These are phyloP conservation scores for Vaccinium corymbosum DNA, from an alignment of 148 eudicot genomes.

Conservation along the genomic window DNA sequence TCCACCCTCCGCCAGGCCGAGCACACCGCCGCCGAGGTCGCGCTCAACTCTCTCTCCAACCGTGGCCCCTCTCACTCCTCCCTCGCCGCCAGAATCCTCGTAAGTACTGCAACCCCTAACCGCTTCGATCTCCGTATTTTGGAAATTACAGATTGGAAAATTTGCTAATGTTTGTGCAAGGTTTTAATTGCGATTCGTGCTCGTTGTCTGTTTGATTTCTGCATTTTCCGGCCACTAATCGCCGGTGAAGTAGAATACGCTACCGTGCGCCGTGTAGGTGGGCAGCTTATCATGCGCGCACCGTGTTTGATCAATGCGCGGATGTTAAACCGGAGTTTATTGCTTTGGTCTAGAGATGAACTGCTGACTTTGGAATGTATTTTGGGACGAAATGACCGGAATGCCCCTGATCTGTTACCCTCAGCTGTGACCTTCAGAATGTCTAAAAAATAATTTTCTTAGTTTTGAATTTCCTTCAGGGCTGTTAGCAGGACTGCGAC, in stretches of 20 bases:
- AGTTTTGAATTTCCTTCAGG: not conserved
- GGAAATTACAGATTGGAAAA: not conserved
- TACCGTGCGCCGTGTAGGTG: slow-evolving; percentile 7
- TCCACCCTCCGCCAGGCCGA: slow-evolving; percentile 28
- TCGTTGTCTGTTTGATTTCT: not conserved
- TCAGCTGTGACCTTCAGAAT: not conserved
- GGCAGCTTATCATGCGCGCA: slow-evolving; percentile 13
- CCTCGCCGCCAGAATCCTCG: slow-evolving; percentile 26
- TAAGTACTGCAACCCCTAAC: not conserved
- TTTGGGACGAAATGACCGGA: not conserved
- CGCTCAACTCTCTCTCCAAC: slow-evolving; percentile 23
- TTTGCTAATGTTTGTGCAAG: too few species aligned
- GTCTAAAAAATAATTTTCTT: not conserved
- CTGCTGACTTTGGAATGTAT: not conserved
- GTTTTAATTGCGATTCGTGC: not conserved
- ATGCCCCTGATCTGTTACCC: not conserved
- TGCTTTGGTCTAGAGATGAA: not conserved
- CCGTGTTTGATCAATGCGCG: not conserved
- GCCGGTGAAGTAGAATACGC: not conserved
- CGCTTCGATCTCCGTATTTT: slow-evolving; percentile 3
- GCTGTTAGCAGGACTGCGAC: not conserved
- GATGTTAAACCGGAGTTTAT: not conserved
- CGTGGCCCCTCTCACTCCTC: slow-evolving; percentile 21
- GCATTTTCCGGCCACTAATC: not conserved
- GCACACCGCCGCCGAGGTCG: slow-evolving; percentile 26